Evolutionary conservation across 1,139 yeast genomes (phyloP).

Genomic region (Suhomyces chickasaworum): DNA sequence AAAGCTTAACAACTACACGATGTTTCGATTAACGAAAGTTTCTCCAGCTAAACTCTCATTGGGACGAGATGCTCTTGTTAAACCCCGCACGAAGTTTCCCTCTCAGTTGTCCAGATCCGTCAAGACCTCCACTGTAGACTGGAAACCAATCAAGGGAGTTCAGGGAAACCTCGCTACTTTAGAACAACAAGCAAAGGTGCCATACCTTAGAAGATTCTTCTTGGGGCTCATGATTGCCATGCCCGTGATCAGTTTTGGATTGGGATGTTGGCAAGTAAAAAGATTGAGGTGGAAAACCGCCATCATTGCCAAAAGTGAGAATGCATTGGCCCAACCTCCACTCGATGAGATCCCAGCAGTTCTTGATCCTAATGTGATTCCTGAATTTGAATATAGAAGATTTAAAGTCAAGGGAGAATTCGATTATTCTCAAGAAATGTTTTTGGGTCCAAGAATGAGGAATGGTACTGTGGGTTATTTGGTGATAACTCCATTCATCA

Average conservation of each 20-base stretch:
- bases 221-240: conserved; percentile 70
- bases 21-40: not conserved
- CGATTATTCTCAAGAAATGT: conserved; percentile 84
- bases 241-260: conserved; percentile 82
- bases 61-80: not conserved
- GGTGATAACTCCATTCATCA: conserved; percentile 78
- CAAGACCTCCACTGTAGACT: conserved; percentile 76
- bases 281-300: conserved; percentile 89
- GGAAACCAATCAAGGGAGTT: conserved; percentile 72
- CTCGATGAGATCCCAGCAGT: conserved; percentile 63
- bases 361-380: conserved; percentile 55
- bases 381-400: conserved; percentile 77
- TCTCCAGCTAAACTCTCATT: not conserved
- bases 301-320: conserved; percentile 80
- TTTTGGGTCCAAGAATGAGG: conserved; percentile 84
- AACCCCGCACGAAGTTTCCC: not conserved
- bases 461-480: conserved; percentile 79
- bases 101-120: conserved; percentile 18
- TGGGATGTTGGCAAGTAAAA: conserved; percentile 93
- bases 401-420: conserved; percentile 75
- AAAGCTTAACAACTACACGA: not conserved
- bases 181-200: conserved; percentile 42
- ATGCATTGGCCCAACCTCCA: conserved; percentile 72
- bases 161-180: conserved; percentile 47
- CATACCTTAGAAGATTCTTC: conserved; percentile 49